Evolutionary conservation across 2,329 filamentous ascomycete genomes (phyloP).

Genomic region (Botrytis sinoallii): DNA sequence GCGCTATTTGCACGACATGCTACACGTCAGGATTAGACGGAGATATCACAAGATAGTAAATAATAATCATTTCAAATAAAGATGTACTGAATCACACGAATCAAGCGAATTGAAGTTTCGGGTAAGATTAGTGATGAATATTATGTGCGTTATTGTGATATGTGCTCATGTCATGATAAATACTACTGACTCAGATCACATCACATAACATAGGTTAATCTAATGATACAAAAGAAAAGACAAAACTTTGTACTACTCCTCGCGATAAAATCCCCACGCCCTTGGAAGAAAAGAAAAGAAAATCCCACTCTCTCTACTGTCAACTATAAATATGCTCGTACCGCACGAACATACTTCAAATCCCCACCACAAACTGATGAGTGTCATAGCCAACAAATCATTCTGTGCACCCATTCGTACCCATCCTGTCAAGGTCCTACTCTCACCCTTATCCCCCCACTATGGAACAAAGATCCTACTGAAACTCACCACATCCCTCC

Average conservation of each 20-base stretch:
- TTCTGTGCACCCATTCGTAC: background rate
- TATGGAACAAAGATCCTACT: conserved; percentile 83
- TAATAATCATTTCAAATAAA: background rate
- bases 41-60: background rate
- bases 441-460: background rate
- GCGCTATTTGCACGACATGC: background rate
- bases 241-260: background rate
- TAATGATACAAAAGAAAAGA: background rate
- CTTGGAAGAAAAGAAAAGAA: background rate
- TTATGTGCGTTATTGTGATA: background rate
- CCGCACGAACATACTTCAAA: background rate
- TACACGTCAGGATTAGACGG: background rate
- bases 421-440: too few relatives aligned
- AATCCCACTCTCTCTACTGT: background rate
- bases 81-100: background rate
- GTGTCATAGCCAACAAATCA: background rate
- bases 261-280: background rate
- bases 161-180: background rate
- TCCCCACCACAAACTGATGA: background rate
- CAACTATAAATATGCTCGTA: background rate
- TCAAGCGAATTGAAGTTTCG: background rate
- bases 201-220: background rate
- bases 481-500: conserved; percentile 83
- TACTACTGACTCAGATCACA: background rate
- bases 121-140: background rate